These are phyloP conservation scores for Lactuca sativa DNA, from an alignment of 129 eudicot genomes.

Conservation along the genomic window DNA sequence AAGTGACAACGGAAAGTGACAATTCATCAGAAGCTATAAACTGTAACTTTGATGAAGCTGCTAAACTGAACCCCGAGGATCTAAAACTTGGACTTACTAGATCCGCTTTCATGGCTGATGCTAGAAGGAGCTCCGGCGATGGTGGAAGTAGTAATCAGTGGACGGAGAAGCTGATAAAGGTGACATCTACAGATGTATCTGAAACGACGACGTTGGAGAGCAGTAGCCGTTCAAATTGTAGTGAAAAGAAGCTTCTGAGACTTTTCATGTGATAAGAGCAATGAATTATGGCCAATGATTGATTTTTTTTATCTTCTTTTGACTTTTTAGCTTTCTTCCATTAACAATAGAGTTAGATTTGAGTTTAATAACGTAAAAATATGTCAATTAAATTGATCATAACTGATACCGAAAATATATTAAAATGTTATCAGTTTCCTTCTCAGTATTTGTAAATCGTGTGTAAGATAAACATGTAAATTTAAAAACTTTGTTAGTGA, in stretches of 20 bases:
- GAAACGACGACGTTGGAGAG: conserved; percentile 61
- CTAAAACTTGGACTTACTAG: conserved; percentile 12
- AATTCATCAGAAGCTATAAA: conserved; percentile 26
- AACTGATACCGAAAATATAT: too few species aligned
- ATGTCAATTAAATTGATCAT: neutral
- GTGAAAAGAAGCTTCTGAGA: conserved; percentile 45
- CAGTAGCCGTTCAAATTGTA: conserved; percentile 19
- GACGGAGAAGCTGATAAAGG: conserved; percentile 19
- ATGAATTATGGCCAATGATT: neutral
- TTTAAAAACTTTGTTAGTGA: neutral
- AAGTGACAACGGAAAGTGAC: conserved; percentile 7
- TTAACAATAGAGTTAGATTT: neutral
- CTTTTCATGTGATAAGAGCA: conserved; percentile 27
- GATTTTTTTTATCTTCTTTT: neutral
- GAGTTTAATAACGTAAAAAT: neutral
- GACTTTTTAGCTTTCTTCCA: neutral
- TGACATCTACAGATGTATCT: conserved; percentile 39
- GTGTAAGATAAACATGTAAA: neutral
- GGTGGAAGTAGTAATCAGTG: conserved; percentile 27
- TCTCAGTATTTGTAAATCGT: neutral
- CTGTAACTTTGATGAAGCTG: conserved; percentile 12
- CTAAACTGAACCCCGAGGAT: neutral
- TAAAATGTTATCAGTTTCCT: neutral
- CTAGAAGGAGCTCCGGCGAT: conserved; percentile 19
- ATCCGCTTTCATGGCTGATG: conserved; percentile 11